Evolutionary conservation across 2,329 filamentous ascomycete species (phyloP).

Genomic region (Alternaria brassicae): DNA sequence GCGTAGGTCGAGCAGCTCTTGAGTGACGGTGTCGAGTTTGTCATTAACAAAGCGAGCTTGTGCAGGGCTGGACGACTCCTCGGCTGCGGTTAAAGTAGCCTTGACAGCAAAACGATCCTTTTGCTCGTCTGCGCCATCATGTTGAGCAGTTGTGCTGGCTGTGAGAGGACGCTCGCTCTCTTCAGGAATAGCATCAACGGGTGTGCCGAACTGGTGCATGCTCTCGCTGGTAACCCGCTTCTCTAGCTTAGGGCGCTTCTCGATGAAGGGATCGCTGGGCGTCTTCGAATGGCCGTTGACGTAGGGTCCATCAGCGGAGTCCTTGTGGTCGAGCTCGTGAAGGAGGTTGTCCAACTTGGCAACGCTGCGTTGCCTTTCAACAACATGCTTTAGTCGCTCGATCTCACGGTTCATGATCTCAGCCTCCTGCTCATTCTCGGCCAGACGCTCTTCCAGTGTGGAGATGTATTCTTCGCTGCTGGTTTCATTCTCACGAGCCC

Average conservation of each 20-base stretch:
- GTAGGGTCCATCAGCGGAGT: conserved; percentile 38
- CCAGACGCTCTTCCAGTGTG: conserved; percentile 91
- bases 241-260: conserved; percentile 36
- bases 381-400: conserved; percentile 89
- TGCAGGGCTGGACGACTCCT: conserved; percentile 71
- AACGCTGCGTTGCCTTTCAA: conserved; percentile 92
- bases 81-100: conserved; percentile 33
- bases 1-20: conserved; percentile 88
- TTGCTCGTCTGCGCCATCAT: conserved; percentile 21
- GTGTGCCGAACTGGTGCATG: conserved; percentile 42
- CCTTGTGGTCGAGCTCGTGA: conserved; percentile 76
- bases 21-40: conserved; percentile 88
- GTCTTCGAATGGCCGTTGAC: conserved; percentile 48
- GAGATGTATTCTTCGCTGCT: conserved; percentile 97
- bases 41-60: conserved; percentile 88
- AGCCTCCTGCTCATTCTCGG: conserved; percentile 93
- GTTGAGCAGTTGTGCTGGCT: conserved; percentile 25
- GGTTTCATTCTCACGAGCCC: conserved; percentile 87
- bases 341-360: conserved; percentile 93
- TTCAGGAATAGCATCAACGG: conserved; percentile 48
- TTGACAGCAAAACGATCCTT: conserved; percentile 21
- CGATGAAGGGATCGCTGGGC: conserved; percentile 42
- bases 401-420: conserved; percentile 98
- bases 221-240: conserved; percentile 33
- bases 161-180: conserved; percentile 44